Conservation (phyloP, 305 asterid species). For the Ajuga reptans region DNA sequence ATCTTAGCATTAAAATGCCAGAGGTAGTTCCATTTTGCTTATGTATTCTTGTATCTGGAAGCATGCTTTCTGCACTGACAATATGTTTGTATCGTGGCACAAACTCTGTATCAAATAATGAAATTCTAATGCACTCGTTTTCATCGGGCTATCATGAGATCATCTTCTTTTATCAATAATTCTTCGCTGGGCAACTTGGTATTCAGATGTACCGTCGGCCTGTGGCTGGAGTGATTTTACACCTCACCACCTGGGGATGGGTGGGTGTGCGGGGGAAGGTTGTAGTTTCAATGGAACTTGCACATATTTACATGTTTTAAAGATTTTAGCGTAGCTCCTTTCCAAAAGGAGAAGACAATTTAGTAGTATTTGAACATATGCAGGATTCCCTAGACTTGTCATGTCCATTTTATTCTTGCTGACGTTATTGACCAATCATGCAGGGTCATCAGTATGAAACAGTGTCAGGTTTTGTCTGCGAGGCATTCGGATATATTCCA, state of each 20-base stretch:
- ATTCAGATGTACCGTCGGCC: background rate
- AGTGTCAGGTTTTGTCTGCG: slow-evolving; percentile 96
- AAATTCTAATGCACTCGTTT: background rate
- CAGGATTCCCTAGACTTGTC: background rate
- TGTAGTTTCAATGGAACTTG: background rate
- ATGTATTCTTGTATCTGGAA: background rate
- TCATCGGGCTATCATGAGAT: background rate
- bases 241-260: no score
- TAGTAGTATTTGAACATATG: background rate
- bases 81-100: background rate
- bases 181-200: background rate
- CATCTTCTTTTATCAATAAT: background rate
- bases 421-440: slow-evolving; percentile 17
- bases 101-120: background rate
- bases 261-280: background rate
- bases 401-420: slow-evolving; percentile 13
- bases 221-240: background rate
- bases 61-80: background rate
- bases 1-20: slow-evolving; percentile 84
- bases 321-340: background rate
- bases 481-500: slow-evolving; percentile 96
- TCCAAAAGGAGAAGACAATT: background rate
- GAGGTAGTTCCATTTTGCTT: slow-evolving; percentile 48
- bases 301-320: background rate
- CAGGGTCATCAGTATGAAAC: slow-evolving; percentile 98